Conservation (phyloP, 225 moss, liverwort and hornwort genomes). For the Climacium dendroides region DNA sequence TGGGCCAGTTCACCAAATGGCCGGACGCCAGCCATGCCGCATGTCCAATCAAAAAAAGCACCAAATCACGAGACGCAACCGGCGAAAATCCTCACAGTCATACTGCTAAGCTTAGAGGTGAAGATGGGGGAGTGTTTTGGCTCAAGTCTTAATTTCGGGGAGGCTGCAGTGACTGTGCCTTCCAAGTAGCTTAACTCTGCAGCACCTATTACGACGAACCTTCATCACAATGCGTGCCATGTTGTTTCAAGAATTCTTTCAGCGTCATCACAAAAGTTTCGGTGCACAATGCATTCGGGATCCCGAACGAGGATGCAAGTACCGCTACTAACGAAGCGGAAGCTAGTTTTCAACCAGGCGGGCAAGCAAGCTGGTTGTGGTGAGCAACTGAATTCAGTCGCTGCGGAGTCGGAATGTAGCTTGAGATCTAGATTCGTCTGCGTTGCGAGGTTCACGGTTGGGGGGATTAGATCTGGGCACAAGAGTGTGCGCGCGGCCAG, state of each 20-base stretch:
- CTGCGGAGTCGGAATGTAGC: not conserved
- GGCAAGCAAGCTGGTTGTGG: not conserved
- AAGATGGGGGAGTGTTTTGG: not conserved
- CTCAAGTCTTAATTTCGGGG: not conserved
- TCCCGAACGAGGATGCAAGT: not conserved
- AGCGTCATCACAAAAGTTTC: not conserved
- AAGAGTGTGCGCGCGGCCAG: not conserved
- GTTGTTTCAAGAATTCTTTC: not conserved
- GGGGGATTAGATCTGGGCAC: not conserved
- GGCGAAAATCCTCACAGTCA: not conserved
- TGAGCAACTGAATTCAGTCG: not conserved
- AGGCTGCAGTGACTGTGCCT: not conserved
- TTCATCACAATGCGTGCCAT: not conserved
- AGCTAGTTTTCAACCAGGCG: not conserved
- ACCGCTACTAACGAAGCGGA: not conserved
- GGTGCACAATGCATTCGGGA: not conserved
- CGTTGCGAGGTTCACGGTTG: not conserved
- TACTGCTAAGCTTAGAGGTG: not conserved
- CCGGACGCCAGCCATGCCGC: not conserved
- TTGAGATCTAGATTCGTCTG: not conserved
- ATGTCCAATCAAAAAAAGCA: not conserved
- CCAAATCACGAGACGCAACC: not conserved
- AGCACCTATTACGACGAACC: not conserved
- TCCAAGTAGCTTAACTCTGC: not conserved
- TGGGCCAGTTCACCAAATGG: not conserved